These are phyloP conservation scores for Candida palmyrensis DNA, from an alignment of 805 yeast species.

Conservation along the genomic window DNA sequence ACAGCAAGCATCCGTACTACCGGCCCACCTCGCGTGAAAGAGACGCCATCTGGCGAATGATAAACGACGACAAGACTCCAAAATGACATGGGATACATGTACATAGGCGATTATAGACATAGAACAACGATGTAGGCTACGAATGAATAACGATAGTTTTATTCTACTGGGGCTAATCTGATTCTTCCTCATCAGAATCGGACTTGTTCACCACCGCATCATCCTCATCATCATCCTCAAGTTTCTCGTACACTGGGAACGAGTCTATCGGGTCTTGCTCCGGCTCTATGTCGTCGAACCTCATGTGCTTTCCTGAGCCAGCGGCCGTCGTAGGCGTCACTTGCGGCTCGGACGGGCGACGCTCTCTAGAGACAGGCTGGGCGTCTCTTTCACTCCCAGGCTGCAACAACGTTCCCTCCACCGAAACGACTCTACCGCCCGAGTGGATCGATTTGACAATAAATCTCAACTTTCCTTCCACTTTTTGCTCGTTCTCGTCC, in stretches of 20 bases:
- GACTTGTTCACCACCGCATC: conserved; percentile 17
- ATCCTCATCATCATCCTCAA: conserved; percentile 17
- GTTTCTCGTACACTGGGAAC: conserved; percentile 14
- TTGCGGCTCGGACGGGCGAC: conserved; percentile 17
- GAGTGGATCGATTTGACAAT: conserved; percentile 67
- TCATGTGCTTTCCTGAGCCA: conserved; percentile 31
- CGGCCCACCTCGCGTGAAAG: conserved; percentile 32
- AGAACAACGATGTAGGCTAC: neutral
- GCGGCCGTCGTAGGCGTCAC: conserved; percentile 18
- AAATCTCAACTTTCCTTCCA: conserved; percentile 81
- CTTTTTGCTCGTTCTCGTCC: conserved; percentile 64
- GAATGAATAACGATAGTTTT: too few relatives aligned
- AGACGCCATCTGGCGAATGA: conserved; percentile 40
- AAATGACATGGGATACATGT: conserved; percentile 1
- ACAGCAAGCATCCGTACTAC: conserved; percentile 19
- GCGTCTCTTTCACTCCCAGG: conserved; percentile 54
- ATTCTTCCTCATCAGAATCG: conserved; percentile 19
- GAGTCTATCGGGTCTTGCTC: conserved; percentile 13
- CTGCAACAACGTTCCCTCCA: conserved; percentile 77
- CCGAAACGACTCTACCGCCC: conserved; percentile 76
- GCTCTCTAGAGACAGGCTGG: conserved; percentile 47
- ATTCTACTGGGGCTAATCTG: conserved; percentile 7
- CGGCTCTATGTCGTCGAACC: conserved; percentile 36
- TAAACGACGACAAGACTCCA: conserved; percentile 34
- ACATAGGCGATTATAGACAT: neutral